Percentiles rank a stretch among this genome's conserved stretches.
Conservation (phyloP, 1,284 basidiomycete species). For the Tylopilus sp. region DNA sequence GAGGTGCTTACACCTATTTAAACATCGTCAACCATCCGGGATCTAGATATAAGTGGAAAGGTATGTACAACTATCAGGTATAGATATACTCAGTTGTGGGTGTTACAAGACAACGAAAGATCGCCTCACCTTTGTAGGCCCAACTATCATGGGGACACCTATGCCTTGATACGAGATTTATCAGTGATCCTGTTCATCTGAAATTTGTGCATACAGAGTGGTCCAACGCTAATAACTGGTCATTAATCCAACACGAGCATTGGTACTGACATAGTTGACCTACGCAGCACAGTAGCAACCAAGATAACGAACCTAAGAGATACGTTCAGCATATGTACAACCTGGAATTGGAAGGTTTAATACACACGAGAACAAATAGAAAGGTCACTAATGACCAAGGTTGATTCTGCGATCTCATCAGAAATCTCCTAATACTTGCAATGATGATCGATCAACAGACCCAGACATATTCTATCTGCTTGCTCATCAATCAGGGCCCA, state of each 20-base stretch:
- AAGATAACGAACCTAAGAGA: conserved; percentile 8
- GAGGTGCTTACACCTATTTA: too few species aligned
- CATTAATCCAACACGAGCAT: too few species aligned
- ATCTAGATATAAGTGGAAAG: too few species aligned
- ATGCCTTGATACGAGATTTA: background rate
- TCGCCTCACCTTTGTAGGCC: too few species aligned
- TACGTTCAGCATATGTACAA: background rate
- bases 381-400: conserved; percentile 8
- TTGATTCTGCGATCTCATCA: background rate
- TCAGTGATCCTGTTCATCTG: background rate
- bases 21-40: too few species aligned
- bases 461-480: conserved; percentile 13
- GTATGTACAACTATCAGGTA: too few species aligned
- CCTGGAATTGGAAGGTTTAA: too few species aligned
- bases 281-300: conserved; percentile 2
- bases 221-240: background rate
- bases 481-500: too few species aligned
- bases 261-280: background rate
- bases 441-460: background rate
- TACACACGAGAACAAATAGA: conserved; percentile 5
- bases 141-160: too few species aligned
- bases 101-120: too few species aligned
- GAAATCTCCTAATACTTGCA: background rate
- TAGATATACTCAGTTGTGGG: too few species aligned
- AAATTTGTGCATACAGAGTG: background rate